phyloP scores from a whole-genome alignment of 108 stramenopile genomes.

The Schizochytrium sp. region DNA sequence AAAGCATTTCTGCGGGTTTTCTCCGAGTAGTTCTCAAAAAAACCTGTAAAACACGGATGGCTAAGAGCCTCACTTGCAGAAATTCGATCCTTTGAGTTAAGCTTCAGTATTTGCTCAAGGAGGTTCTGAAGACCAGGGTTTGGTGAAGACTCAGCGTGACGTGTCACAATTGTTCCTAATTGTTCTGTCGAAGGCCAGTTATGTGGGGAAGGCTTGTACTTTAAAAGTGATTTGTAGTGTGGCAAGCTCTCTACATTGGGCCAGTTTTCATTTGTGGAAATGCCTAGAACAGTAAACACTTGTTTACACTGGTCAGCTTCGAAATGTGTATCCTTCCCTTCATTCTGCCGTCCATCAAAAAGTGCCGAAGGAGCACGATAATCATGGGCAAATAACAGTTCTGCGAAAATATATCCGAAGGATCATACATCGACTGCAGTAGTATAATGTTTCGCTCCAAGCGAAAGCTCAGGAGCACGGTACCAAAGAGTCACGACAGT shows the following conservation, averaged over 20 bases:
- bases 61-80: slow-evolving; percentile 8
- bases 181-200: neutral
- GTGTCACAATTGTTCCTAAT: neutral
- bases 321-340: neutral
- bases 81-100: neutral
- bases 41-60: neutral
- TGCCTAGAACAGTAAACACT: slow-evolving; percentile 34
- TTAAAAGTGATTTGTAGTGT: neutral
- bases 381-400: slow-evolving; percentile 80
- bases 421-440: slow-evolving; percentile 94
- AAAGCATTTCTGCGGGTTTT: neutral
- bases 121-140: neutral
- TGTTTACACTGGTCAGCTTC: slow-evolving; percentile 57
- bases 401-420: slow-evolving; percentile 96
- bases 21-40: neutral
- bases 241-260: neutral
- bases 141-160: neutral
- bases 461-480: slow-evolving; percentile 94
- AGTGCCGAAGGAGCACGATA: neutral
- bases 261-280: slow-evolving; percentile 21
- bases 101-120: slow-evolving; percentile 35
- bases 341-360: neutral
- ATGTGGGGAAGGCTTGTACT: neutral
- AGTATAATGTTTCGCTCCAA: slow-evolving; percentile 88
- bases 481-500: slow-evolving; percentile 98